These are phyloP conservation scores for Artemisia argyi DNA, from an alignment of 129 eudicot genomes.

Conservation along the genomic window DNA sequence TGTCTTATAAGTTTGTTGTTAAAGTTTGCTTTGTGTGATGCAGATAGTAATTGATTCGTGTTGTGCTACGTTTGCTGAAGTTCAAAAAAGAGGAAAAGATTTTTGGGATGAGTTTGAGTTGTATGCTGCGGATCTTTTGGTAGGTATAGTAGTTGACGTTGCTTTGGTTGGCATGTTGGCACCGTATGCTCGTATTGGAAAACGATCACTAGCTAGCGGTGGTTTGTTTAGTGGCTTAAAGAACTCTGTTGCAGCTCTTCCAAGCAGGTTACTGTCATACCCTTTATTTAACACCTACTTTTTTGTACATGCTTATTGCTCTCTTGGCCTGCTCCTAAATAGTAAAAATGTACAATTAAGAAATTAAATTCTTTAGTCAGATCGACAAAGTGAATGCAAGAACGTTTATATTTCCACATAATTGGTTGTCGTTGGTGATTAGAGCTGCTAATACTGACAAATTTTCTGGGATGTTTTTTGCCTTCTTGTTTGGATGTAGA, in stretches of 20 bases:
- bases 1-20: not conserved
- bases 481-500: too few species aligned
- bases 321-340: too few species aligned
- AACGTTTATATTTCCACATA: too few species aligned
- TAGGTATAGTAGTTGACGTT: constrained; percentile 87
- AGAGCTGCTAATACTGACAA: too few species aligned
- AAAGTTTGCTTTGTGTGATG: constrained; percentile 10
- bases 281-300: not conserved
- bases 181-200: constrained; percentile 90
- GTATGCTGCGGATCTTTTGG: constrained; percentile 91
- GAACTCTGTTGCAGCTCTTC: constrained; percentile 68
- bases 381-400: too few species aligned
- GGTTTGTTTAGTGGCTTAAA: constrained; percentile 54
- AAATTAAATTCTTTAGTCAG: too few species aligned
- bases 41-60: constrained; percentile 92
- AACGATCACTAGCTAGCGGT: constrained; percentile 62
- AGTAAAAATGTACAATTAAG: too few species aligned
- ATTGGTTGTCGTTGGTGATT: too few species aligned
- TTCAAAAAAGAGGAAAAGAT: constrained; percentile 88
- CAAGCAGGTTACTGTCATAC: constrained; percentile 70
- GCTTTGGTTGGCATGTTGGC: constrained; percentile 97
- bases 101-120: constrained; percentile 96
- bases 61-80: constrained; percentile 98
- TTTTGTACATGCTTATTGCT: too few species aligned
- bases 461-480: too few species aligned